These are phyloP conservation scores for Taiozyma sp. DNA, from an alignment of 1,139 yeast species.

Conservation along the genomic window DNA sequence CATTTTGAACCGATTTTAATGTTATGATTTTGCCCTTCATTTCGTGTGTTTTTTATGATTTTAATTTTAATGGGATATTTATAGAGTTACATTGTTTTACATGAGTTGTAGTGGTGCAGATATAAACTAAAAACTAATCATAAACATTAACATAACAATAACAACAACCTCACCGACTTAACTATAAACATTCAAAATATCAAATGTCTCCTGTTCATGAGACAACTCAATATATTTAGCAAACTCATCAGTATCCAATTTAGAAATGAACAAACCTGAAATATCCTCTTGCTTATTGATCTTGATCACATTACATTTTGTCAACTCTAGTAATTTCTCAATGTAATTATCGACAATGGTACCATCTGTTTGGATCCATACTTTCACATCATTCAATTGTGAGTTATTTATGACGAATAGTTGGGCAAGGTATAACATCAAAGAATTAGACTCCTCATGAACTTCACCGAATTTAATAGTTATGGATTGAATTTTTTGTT, in stretches of 20 bases:
- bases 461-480: constrained; percentile 3
- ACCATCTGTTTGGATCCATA: neutral
- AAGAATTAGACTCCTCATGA: constrained; percentile 1
- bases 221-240: neutral
- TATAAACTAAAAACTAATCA: neutral
- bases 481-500: constrained; percentile 4
- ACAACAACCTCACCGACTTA: neutral
- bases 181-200: constrained; percentile 7
- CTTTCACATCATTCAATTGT: constrained; percentile 1
- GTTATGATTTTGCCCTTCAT: constrained; percentile 27
- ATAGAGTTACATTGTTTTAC: neutral
- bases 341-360: neutral
- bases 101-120: neutral
- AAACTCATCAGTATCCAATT: constrained; percentile 1
- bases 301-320: constrained; percentile 1
- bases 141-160: neutral
- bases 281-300: constrained; percentile 2
- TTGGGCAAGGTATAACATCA: constrained; percentile 6
- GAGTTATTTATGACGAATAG: constrained; percentile 8
- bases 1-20: constrained; percentile 11
- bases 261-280: constrained; percentile 6
- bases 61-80: neutral
- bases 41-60: neutral
- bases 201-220: constrained; percentile 2
- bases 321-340: constrained; percentile 2